Evolutionary conservation across 805 yeast species (phyloP).

Genomic region (Barnettozyma sucrosica): DNA sequence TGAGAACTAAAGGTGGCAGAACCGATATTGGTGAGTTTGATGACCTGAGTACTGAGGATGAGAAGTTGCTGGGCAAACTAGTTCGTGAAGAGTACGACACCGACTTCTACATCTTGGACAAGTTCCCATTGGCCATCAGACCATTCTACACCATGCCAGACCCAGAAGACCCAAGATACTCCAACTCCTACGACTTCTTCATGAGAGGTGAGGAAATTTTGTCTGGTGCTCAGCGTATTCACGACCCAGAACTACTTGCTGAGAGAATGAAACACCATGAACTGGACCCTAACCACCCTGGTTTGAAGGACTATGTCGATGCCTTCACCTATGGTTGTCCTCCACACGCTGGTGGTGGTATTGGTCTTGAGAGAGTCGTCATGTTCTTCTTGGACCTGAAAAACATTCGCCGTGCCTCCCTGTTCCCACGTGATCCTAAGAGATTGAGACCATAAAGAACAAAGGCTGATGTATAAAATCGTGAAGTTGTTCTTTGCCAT

Average conservation of each 20-base stretch:
- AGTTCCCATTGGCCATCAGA: constrained; percentile 93
- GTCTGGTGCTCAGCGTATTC: constrained; percentile 99
- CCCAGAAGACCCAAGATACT: constrained; percentile 82
- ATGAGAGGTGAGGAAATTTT: constrained; percentile 99
- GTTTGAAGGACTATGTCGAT: constrained; percentile 84
- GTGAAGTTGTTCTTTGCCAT: background rate
- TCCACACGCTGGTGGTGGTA: constrained; percentile 99
- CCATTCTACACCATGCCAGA: constrained; percentile 99
- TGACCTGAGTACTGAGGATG: constrained; percentile 91
- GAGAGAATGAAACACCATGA: constrained; percentile 82
- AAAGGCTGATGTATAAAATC: background rate
- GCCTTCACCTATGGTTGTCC: constrained; percentile 94
- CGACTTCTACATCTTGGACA: constrained; percentile 96
- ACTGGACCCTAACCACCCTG: constrained; percentile 73
- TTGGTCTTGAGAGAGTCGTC: constrained; percentile 96
- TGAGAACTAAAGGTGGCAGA: constrained; percentile 81
- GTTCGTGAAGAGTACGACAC: constrained; percentile 94
- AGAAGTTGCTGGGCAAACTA: constrained; percentile 84
- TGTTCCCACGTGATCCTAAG: constrained; percentile 98
- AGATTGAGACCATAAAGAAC: constrained; percentile 71
- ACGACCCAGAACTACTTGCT: constrained; percentile 77
- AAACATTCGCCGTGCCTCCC: constrained; percentile 96
- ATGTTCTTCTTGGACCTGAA: constrained; percentile 97
- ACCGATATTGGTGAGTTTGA: constrained; percentile 74
- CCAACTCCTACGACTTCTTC: constrained; percentile 98